Base-by-base conservation (phyloP, 148 eudicot genomes). In the Chenopodium suecicum region DNA sequence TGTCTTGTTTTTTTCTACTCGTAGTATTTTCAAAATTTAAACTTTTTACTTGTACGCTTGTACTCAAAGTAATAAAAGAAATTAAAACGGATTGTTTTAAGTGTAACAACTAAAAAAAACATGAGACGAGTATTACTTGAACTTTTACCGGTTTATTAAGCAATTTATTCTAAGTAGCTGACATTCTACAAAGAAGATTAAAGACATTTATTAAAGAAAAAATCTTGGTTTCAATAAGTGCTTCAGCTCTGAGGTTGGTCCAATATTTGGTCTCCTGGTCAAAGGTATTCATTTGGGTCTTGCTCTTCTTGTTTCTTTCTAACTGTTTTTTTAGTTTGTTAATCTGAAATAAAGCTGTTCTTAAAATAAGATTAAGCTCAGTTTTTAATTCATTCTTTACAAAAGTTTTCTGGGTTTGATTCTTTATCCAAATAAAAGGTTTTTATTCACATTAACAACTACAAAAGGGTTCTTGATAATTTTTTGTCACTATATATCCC, bases 221-320 rank as follows among this genome's bases (percentile, higher is more conserved):
- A 31, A 31, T 73, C 72, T 62, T 62, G 23, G 9, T 62, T 62
- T 6, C 22, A 62, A 75, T 52, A 65, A 66, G 31, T 66, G 76
- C 41, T 25, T 60, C 14, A 23, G 4, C 62, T 80, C 60, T 16
- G 2, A 52, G 48, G 46, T 73, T 64, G 83, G 82, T 60, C 77
- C 82, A 80, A 62, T 72, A 34, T 29, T 31, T 73, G 77, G 73
- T 81, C 73, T 52, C 50, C 48, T 74, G 31, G 78, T 74, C 78
- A 74, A 74, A 81, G 50, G 78, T 74, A 73, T 12, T 66, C 29
- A 63, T 73, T 64, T 64, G 71, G 63, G 70, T 74, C 48, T 71
- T 37, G 4, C 29, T 46, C 34, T 3, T 72, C 75, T 74, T 52
- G 58, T 73, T 73, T 44, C 29, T 72, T 73, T 63, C 82, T 73